These are phyloP conservation scores for Syzygium aromaticum DNA, from an alignment of 345 rosid species.

Conservation along the genomic window DNA sequence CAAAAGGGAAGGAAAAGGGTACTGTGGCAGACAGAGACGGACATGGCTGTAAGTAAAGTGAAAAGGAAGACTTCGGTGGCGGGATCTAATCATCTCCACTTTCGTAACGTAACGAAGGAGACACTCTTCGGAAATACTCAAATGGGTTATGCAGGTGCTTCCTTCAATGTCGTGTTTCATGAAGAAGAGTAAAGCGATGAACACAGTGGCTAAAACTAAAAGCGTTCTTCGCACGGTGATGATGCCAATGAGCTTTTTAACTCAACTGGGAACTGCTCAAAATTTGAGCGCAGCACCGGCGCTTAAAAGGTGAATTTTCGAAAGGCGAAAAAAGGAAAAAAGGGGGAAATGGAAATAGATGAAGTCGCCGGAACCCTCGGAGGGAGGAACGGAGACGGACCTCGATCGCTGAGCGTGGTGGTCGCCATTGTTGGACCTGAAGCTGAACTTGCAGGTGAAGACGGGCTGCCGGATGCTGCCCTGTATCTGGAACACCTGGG, in stretches of 20 bases:
- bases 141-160: background rate
- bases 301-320: background rate
- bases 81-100: background rate
- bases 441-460: slow-evolving; percentile 89
- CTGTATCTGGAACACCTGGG: slow-evolving; percentile 84
- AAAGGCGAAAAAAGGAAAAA: background rate
- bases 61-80: background rate
- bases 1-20: background rate
- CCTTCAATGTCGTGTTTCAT: background rate
- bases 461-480: slow-evolving; percentile 86
- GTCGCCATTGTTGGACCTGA: slow-evolving; percentile 50
- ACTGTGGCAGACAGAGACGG: background rate
- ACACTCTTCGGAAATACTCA: background rate
- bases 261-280: background rate
- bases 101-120: background rate
- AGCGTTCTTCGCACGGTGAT: background rate
- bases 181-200: slow-evolving; percentile 8
- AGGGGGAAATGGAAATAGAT: background rate
- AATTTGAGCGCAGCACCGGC: background rate
- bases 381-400: slow-evolving; percentile 21
- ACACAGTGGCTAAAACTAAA: background rate
- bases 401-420: slow-evolving; percentile 53
- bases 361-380: background rate
- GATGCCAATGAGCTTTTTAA: slow-evolving; percentile 2
- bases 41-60: background rate